phyloP scores from a whole-genome alignment of 2,329 filamentous ascomycete species.

The Coleophoma cylindrospora region DNA sequence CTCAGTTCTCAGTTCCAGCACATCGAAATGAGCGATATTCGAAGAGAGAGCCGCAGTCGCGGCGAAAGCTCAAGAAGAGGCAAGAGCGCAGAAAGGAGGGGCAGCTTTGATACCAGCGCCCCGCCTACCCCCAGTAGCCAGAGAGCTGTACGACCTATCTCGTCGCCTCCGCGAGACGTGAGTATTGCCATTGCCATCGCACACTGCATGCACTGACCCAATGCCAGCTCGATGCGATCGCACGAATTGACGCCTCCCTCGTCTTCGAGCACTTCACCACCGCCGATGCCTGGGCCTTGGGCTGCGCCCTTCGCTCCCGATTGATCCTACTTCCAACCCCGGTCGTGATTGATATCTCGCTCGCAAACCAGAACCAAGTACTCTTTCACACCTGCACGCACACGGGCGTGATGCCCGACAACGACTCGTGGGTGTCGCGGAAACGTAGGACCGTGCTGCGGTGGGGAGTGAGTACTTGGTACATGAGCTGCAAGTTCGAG shows the following conservation, averaged over 20 bases:
- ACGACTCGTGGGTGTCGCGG: slow-evolving; percentile 64
- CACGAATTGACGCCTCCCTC: slow-evolving; percentile 23
- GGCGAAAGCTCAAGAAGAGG: not conserved
- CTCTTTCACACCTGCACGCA: slow-evolving; percentile 68
- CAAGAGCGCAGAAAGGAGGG: not conserved
- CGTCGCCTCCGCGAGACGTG: slow-evolving; percentile 15
- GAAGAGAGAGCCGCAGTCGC: too few relatives aligned
- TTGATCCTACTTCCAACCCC: slow-evolving; percentile 50
- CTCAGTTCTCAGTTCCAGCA: not conserved
- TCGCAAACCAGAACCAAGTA: slow-evolving; percentile 52
- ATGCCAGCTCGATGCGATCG: slow-evolving; percentile 24
- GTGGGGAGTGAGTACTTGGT: slow-evolving; percentile 67
- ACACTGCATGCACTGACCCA: not conserved
- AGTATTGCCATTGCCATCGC: not conserved
- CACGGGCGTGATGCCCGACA: slow-evolving; percentile 64
- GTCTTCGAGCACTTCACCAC: slow-evolving; percentile 47
- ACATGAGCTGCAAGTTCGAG: slow-evolving; percentile 61
- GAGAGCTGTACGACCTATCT: slow-evolving; percentile 7
- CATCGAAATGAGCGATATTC: too few relatives aligned
- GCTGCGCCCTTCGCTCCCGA: slow-evolving; percentile 58
- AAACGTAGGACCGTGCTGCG: slow-evolving; percentile 70
- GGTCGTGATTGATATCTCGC: slow-evolving; percentile 58
- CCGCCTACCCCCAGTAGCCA: slow-evolving; percentile 1
- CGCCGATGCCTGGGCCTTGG: slow-evolving; percentile 60
- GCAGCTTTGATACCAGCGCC: not conserved